These are phyloP conservation scores for Cenchrus purpureus DNA, from an alignment of 176 grass and related monocot species.

Conservation along the genomic window DNA sequence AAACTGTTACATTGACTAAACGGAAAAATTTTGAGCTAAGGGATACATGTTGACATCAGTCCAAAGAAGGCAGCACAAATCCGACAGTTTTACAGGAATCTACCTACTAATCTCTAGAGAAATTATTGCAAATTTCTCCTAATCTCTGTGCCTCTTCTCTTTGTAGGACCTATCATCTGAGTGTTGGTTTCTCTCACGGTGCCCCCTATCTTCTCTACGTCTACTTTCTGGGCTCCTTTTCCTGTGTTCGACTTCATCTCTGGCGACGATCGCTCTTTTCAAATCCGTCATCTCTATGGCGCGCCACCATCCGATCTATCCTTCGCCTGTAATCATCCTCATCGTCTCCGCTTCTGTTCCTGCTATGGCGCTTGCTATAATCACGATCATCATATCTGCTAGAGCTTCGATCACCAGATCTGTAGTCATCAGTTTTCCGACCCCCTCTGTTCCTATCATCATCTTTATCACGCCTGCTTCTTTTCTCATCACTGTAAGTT, in stretches of 20 bases:
- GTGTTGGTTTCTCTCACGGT: slow-evolving; percentile 39
- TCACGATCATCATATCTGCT: slow-evolving; percentile 43
- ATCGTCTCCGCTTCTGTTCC: slow-evolving; percentile 49
- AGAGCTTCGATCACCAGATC: slow-evolving; percentile 36
- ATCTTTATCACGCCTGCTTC: slow-evolving; percentile 41
- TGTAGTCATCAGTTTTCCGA: slow-evolving; percentile 42
- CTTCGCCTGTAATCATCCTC: slow-evolving; percentile 45
- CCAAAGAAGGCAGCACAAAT: neutral
- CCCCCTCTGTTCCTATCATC: slow-evolving; percentile 38
- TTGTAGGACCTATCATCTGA: slow-evolving; percentile 46
- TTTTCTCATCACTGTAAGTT: slow-evolving; percentile 37
- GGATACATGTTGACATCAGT: neutral
- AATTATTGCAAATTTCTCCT: slow-evolving; percentile 20
- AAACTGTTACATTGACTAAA: neutral
- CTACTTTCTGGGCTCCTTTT: slow-evolving; percentile 49
- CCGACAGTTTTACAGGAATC: neutral
- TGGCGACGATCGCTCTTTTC: slow-evolving; percentile 32
- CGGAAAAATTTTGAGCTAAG: neutral
- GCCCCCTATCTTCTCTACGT: slow-evolving; percentile 42
- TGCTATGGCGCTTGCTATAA: slow-evolving; percentile 48
- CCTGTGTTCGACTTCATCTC: slow-evolving; percentile 39
- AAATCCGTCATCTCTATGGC: slow-evolving; percentile 43
- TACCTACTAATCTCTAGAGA: slow-evolving; percentile 30
- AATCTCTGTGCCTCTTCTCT: slow-evolving; percentile 43
- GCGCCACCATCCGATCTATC: slow-evolving; percentile 46